Base-by-base conservation (phyloP, 2,329 filamentous ascomycete species). In the Fusarium miscanthi region DNA sequence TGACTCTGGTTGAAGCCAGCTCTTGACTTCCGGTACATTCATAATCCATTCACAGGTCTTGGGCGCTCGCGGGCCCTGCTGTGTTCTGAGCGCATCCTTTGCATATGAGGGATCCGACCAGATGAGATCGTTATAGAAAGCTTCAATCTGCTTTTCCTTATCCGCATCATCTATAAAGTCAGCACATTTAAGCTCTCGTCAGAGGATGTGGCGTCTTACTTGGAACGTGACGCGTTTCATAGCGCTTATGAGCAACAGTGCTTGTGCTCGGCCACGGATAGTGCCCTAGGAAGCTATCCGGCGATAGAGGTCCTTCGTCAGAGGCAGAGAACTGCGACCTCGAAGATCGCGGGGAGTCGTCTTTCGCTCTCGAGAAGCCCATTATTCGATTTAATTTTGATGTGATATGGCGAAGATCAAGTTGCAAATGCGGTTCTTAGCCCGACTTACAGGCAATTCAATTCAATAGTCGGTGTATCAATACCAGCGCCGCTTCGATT, bases 231-330 rank as follows among this genome's bases (percentile, higher is more conserved):
- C 45, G 65, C 43, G 65, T 42, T 56, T 69, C 66, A 57, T 63
- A 64, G 31, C 51, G 51, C 27, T 63, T 68, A 23, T 68, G 63
- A 31, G 65, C 63, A 10, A 69, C 58, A 21, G 66, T 69, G 58
- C 66, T 69, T 35, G 66, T 69, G 51, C 66, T 69, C 19, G 66
- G 66, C 66, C 66, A 69, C 27, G 66, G 66, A 69, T 69, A 69
- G 25, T 69, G 65, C n/a, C 66, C 66, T 2, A 69, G n/a, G 49
- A 69, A 69, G 53, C 66, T 69, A 48, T 69, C 66, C 35, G 66
- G 66, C 19, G 66, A 69, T 27, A 69, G 19, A 52, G 66, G 66
- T 5, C 64, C 46, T 10, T 69, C 64, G 30, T 69, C 64, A 33
- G 66, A 64, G 57, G 46, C 23, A 40, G 61, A 69, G 51, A 69